Base-by-base conservation (phyloP, 495 filamentous ascomycete species). In the Xylona heveae region DNA sequence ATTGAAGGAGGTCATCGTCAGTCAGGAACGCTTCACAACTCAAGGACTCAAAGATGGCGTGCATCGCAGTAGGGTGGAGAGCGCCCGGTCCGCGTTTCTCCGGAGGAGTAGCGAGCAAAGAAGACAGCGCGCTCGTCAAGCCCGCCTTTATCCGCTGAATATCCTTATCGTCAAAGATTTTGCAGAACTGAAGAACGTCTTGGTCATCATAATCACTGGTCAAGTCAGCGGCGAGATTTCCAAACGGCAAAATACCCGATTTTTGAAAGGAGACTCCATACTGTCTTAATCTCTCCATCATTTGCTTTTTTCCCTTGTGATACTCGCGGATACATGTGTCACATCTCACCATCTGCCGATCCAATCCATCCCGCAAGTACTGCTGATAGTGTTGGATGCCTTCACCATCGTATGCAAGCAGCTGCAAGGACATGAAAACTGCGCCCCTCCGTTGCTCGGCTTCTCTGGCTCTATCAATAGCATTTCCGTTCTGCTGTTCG, bases 311-410 rank as follows among this genome's bases (percentile, higher is more conserved):
- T 13, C 64, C 65, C 28, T 66, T 73, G 52, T 94, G 79, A 54
- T 83, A 94, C 24, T 71, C 66, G 23, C 67, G 66, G 36, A 82
- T 71, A 47, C 84, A 94, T 24, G 67, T 57, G 40, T 90, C 75
- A 52, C 84, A 94, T 22, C 54, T 64, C 18, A 54, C 65, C 23
- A 94, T 55, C 16, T 66, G 51, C 2, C 52, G 47, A 28, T 66
- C 56, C 21, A 75, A 41, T 19, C 52, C 57, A n/a, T 46, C 40
- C 39, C 54, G 59, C 27, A 84, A 64, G 47, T 70, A 68, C 26
- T 53, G 46, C 30, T 72, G 61, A 42, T 71, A 59, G 20, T 58
- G 50, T 20, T 60, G 62, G 0, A 72, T 68, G 27, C 69, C 64
- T 8, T 74, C 66, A 23, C 63, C 55, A 17, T 63, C 63, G 35